Percentiles rank a stretch among this genome's conserved stretches.
These are phyloP conservation scores for Lumnitzera racemosa DNA, from an alignment of 345 rosid genomes.

Conservation along the genomic window DNA sequence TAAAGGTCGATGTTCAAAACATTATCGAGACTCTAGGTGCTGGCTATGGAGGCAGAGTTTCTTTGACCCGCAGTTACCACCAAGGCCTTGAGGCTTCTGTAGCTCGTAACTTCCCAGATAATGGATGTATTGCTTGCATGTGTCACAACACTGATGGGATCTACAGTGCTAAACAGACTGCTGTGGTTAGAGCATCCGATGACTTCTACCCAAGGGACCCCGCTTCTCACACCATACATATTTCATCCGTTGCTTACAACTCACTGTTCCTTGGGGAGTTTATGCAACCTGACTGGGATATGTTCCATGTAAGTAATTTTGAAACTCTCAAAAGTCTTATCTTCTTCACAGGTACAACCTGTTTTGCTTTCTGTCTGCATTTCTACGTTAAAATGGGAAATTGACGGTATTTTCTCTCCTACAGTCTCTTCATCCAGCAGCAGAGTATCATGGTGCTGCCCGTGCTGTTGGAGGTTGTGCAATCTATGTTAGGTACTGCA, in stretches of 20 bases:
- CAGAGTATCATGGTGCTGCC: slow-evolving; percentile 94
- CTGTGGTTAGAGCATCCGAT: slow-evolving; percentile 91
- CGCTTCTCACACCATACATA: slow-evolving; percentile 94
- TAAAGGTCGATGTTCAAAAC: slow-evolving; percentile 95
- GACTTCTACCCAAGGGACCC: slow-evolving; percentile 92
- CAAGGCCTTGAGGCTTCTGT: slow-evolving; percentile 93
- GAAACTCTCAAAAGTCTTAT: not conserved
- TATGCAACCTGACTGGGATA: slow-evolving; percentile 99
- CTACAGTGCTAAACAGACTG: slow-evolving; percentile 90
- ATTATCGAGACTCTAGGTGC: slow-evolving; percentile 92
- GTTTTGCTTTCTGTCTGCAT: not conserved
- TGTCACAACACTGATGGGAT: slow-evolving; percentile 92
- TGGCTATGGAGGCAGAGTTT: slow-evolving; percentile 95
- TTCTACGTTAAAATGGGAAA: not conserved
- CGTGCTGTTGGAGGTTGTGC: slow-evolving; percentile 96
- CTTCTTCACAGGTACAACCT: not conserved
- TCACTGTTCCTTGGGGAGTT: slow-evolving; percentile 93
- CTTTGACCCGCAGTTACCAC: slow-evolving; percentile 75
- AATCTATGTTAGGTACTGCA: slow-evolving; percentile 80
- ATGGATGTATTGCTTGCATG: slow-evolving; percentile 97
- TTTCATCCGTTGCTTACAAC: slow-evolving; percentile 89
- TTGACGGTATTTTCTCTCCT: slow-evolving; percentile 13
- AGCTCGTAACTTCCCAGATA: slow-evolving; percentile 70
- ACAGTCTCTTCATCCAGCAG: slow-evolving; percentile 94
- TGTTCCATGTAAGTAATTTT: slow-evolving; percentile 84